Evolutionary conservation across 148 eudicot species (phyloP), one percentile per base, ranked within the genome.

Genomic region (Oxyria digyna): DNA sequence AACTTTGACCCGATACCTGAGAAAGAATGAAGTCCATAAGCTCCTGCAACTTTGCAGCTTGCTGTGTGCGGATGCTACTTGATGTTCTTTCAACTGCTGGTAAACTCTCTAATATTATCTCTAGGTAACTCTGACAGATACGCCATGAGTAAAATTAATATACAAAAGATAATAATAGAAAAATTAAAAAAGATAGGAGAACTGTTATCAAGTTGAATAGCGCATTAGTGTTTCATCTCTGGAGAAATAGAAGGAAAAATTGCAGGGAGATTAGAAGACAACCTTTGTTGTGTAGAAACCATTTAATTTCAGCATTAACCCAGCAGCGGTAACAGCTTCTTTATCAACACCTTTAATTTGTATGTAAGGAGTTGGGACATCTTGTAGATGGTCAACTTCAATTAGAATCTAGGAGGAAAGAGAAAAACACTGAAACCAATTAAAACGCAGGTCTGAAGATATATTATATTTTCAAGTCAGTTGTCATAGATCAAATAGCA

Each of bases 271-370:
- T 15, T 14, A 59, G 62, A 45, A 63, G 29, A 50, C 70, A 73
- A 94, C 99, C 99, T 90, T 88, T 32, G 97, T 94, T 46, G 97
- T 91, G 81, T 90, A 94, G 70, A 92, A 86, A 66, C 87, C 96
- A 69, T 94, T 96, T 64, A 94, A 83, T 73, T 73, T 79, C 73
- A 94, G 95, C 71, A 81, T 78, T 42, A 84, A 94, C 73, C 97
- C 99, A 77, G 97, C 93, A 76, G 87, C 91, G 62, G 81, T 71
- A 48, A 90, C 99, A 67, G 86, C 85, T 65, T 90, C 96, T 73
- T 87, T 94, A 70, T 94, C 84, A 42, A 82, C 81, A 71, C 97
- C 99, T 74, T 94, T 94, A 45, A 94, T 94, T 82, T 94, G 99
- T 69, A 94, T 69, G 75, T 88, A 94, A 73, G 97, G 91, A 76